Percentiles rank a stretch among this genome's conserved stretches.
Evolutionary conservation across 2,329 filamentous ascomycete species (phyloP).

Genomic region (Cryoendolithus antarcticus): DNA sequence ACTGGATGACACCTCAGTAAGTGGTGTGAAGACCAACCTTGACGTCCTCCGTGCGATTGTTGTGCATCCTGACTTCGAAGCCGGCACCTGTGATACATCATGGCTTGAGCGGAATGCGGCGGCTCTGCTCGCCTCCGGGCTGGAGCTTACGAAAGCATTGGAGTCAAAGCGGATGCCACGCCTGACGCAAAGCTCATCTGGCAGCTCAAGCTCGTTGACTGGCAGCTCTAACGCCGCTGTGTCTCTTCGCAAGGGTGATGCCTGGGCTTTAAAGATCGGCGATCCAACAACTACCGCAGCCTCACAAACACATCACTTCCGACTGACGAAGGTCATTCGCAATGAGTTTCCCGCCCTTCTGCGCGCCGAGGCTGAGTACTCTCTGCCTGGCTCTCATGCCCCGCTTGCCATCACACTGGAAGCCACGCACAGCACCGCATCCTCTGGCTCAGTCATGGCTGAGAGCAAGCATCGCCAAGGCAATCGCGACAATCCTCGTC

Average conservation of each 20-base stretch:
- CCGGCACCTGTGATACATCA: slow-evolving; percentile 39
- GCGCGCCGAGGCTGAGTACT: slow-evolving; percentile 30
- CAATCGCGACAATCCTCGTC: slow-evolving; percentile 36
- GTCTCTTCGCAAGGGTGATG: slow-evolving; percentile 17
- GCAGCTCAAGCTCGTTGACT: slow-evolving; percentile 18
- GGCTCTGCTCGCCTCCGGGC: slow-evolving; percentile 21
- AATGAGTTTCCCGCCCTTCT: slow-evolving; percentile 49
- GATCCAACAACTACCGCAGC: background rate
- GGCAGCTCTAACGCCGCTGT: slow-evolving; percentile 40
- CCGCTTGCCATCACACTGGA: slow-evolving; percentile 22
- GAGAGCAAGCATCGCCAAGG: slow-evolving; percentile 34
- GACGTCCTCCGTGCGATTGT: slow-evolving; percentile 43
- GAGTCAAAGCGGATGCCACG: slow-evolving; percentile 30
- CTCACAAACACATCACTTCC: slow-evolving; percentile 36
- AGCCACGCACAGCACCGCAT: slow-evolving; percentile 29
- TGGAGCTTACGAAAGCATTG: too few relatives aligned
- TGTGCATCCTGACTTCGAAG: slow-evolving; percentile 36
- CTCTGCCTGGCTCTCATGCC: slow-evolving; percentile 8
- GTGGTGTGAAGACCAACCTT: slow-evolving; percentile 47
- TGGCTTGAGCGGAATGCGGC: slow-evolving; percentile 44
- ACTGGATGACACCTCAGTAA: slow-evolving; percentile 42
- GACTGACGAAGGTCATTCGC: slow-evolving; percentile 40
- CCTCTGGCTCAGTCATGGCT: slow-evolving; percentile 4
- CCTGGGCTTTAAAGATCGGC: slow-evolving; percentile 11
- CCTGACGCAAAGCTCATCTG: slow-evolving; percentile 22